Base-by-base conservation (phyloP, 495 filamentous ascomycete species). In the Aspergillus kassunensis region DNA sequence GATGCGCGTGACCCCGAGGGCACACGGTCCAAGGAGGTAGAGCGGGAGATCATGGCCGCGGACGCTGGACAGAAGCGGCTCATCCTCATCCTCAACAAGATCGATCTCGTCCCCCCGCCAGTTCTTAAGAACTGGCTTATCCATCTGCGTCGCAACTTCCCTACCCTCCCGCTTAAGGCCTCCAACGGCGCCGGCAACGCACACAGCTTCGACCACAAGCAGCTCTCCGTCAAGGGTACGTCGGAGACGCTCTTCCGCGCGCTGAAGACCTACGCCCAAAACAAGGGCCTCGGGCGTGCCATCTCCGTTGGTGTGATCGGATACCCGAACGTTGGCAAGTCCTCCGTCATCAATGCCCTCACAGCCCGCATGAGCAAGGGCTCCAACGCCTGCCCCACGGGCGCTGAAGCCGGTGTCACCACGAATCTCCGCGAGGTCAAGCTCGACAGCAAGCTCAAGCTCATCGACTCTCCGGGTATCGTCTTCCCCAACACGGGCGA, bases 261-360 rank as follows among this genome's bases (percentile, higher is more conserved):
- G 1, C 82, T 97, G 40, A 97, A 97, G 75, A 82, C 87, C 23
- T 96, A 88, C 66, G 89, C 91, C n/a, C 81, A 87, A 52, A 77
- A 80, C 51, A 87, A 86, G 69, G 83, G 91, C 58, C 75, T 96
- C 56, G 95, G 95, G 75, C 86, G 92, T 40, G 84, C 91, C 45
- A 84, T 93, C 63, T 89, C 86, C 37, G 91, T 97, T 49, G 92
- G 92, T 57, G 86, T 97, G 40, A 91, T 97, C 61, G 92, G 92
- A 35, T 96, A 96, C 72, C 92, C 92, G 53, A 97, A 97, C 69
- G 92, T 96, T 54, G 92, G 92, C 66, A 97, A 97, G 71, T 95
- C 90, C 13, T 95, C 90, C 40, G 89, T 97, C 55, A 96, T 97
- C 80, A 97, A 97, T 66, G 87, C 90, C 8, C 84, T 97, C 30